These are phyloP conservation scores for Ligustrum vulgare DNA, from an alignment of 257 asterid genomes.

Conservation along the genomic window DNA sequence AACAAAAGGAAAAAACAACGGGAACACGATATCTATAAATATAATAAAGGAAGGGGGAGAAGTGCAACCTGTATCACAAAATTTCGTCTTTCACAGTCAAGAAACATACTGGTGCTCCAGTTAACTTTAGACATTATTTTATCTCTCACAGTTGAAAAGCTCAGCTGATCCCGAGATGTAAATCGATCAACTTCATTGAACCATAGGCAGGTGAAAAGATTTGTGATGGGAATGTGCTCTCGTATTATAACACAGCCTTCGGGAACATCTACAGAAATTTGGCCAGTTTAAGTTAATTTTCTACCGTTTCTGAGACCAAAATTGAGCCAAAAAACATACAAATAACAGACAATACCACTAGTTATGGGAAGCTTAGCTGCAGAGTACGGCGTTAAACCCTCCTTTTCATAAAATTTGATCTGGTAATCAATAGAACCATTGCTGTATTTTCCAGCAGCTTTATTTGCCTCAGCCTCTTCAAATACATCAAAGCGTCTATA, in stretches of 20 bases:
- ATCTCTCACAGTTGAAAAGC: conserved; percentile 95
- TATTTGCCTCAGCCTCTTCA: conserved; percentile 96
- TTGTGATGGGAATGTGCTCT: conserved; percentile 85
- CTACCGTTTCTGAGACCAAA: conserved; percentile 21
- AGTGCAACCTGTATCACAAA: conserved; percentile 80
- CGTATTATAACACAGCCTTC: conserved; percentile 93
- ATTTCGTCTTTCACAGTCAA: conserved; percentile 92
- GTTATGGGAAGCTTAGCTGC: conserved; percentile 88
- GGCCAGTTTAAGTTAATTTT: conserved; percentile 8
- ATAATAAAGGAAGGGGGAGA: conserved; percentile 6
- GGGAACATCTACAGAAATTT: conserved; percentile 84
- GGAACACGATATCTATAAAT: background rate
- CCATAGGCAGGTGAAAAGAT: conserved; percentile 95
- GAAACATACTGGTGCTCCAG: conserved; percentile 83
- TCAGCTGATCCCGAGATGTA: conserved; percentile 94
- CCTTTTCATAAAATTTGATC: conserved; percentile 74
- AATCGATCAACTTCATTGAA: conserved; percentile 97
- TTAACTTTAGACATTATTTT: conserved; percentile 60
- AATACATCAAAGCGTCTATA: conserved; percentile 86
- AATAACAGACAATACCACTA: conserved; percentile 57
- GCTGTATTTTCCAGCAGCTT: conserved; percentile 83
- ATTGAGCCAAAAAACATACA: conserved; percentile 9
- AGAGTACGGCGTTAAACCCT: conserved; percentile 87
- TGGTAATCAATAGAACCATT: conserved; percentile 76
- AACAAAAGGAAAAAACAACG: background rate